These are phyloP conservation scores for Trypanosoma congolense DNA, from an alignment of 208 protist species.

Conservation along the genomic window DNA sequence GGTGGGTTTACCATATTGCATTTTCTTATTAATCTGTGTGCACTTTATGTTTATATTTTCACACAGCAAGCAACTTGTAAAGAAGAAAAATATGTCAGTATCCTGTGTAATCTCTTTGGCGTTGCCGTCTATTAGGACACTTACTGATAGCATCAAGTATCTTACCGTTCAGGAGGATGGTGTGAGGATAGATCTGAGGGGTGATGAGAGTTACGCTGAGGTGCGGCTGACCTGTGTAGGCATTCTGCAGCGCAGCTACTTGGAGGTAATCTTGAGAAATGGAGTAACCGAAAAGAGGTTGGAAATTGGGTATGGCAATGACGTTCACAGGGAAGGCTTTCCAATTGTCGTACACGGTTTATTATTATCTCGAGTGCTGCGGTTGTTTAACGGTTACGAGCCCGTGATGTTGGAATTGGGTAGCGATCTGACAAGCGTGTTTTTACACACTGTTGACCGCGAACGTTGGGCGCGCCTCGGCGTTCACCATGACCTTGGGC, in stretches of 20 bases:
- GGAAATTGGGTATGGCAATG: background rate
- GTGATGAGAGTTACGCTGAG: conserved; percentile 3
- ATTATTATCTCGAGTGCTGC: conserved; percentile 35
- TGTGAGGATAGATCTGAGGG: conserved; percentile 13
- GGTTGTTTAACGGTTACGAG: conserved; percentile 40
- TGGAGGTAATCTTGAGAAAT: conserved; percentile 26
- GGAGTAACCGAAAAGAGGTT: background rate
- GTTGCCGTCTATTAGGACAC: conserved; percentile 19
- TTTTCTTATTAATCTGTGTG: too few relatives aligned
- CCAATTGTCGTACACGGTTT: conserved; percentile 44
- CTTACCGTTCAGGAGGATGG: conserved; percentile 13
- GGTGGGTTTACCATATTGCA: too few relatives aligned
- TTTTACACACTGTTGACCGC: conserved; percentile 34
- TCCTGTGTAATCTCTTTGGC: conserved; percentile 11
- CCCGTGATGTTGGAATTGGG: conserved; percentile 37
- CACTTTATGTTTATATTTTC: too few relatives aligned
- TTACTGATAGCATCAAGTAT: conserved; percentile 20
- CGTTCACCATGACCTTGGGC: conserved; percentile 59
- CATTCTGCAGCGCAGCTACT: conserved; percentile 57
- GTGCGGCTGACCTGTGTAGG: conserved; percentile 30
- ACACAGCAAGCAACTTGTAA: background rate
- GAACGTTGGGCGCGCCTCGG: conserved; percentile 37
- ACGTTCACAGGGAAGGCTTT: conserved; percentile 16
- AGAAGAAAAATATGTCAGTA: conserved; percentile 2
- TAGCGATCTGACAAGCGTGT: conserved; percentile 29